Evolutionary conservation across 805 yeast species (phyloP).

Genomic region (Blastobotrys muscicola): DNA sequence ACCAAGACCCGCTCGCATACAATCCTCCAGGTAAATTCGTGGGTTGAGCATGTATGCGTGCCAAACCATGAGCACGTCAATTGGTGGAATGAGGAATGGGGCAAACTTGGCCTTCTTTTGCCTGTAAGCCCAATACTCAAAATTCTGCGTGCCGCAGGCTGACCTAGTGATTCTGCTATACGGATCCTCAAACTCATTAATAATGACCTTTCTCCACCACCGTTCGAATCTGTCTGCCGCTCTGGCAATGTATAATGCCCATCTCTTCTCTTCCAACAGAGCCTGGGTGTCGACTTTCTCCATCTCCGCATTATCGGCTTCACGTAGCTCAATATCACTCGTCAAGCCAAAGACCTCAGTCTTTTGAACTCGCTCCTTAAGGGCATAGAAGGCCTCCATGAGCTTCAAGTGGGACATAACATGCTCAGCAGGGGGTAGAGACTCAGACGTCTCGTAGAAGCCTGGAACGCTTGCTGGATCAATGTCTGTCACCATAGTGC

Average conservation of each 20-base stretch:
- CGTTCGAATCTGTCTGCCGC: constrained; percentile 11
- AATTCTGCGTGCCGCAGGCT: neutral
- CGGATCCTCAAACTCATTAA: neutral
- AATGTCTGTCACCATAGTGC: no score
- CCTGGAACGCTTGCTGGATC: no score
- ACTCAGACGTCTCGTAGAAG: no score
- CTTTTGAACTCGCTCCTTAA: neutral
- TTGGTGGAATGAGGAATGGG: constrained; percentile 9
- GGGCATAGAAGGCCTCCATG: constrained; percentile 8
- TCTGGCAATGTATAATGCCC: constrained; percentile 10
- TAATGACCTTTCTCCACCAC: constrained; percentile 11
- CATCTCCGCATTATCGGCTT: neutral
- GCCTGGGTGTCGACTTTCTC: neutral
- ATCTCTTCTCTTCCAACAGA: constrained; percentile 6
- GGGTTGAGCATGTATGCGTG: constrained; percentile 19
- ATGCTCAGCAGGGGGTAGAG: constrained; percentile 2
- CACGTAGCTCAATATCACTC: constrained; percentile 2
- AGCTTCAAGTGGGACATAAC: constrained; percentile 10
- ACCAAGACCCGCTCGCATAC: constrained; percentile 6
- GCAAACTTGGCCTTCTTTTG: neutral
- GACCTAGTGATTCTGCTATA: no score
- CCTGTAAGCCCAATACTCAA: neutral
- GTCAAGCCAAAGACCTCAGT: no score
- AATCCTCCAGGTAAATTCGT: constrained; percentile 14
- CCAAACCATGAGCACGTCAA: constrained; percentile 20